These are phyloP conservation scores for Paramarasmius palmivorus DNA, from an alignment of 1,284 basidiomycete genomes.

Conservation along the genomic window DNA sequence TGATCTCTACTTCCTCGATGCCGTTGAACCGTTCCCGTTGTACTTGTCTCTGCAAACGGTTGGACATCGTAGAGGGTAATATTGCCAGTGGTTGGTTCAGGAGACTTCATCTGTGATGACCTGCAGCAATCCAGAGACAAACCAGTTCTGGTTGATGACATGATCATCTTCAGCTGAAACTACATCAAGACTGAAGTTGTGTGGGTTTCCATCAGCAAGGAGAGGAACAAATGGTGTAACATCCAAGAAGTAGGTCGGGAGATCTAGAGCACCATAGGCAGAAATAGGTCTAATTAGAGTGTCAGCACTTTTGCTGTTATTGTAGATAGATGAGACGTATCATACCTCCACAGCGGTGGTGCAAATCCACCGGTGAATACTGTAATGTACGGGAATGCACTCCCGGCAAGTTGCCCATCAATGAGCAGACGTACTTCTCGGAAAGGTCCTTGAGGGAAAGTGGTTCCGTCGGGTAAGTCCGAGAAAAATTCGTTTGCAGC, in stretches of 20 bases:
- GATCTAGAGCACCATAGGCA: constrained; percentile 75
- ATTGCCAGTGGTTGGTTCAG: constrained; percentile 65
- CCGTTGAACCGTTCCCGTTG: constrained; percentile 47
- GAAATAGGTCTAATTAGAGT: constrained; percentile 60
- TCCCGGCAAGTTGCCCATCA: constrained; percentile 73
- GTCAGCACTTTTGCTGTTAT: too few species aligned
- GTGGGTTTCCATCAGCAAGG: constrained; percentile 67
- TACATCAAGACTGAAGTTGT: constrained; percentile 72
- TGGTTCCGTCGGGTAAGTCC: constrained; percentile 53
- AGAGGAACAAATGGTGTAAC: constrained; percentile 77
- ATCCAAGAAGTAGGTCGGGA: constrained; percentile 79
- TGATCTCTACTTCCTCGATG: constrained; percentile 43
- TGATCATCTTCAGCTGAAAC: constrained; percentile 70
- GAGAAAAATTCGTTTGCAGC: constrained; percentile 59
- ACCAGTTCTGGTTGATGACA: constrained; percentile 74
- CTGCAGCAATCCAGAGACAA: constrained; percentile 71
- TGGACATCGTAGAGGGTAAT: constrained; percentile 60
- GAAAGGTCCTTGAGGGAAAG: constrained; percentile 69
- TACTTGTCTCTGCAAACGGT: constrained; percentile 54
- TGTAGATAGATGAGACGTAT: too few species aligned
- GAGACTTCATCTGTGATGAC: constrained; percentile 67
- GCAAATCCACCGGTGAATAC: constrained; percentile 83
- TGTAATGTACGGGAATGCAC: constrained; percentile 75
- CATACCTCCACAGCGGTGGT: constrained; percentile 70
- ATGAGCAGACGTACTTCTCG: constrained; percentile 79